Percentiles rank a stretch among this genome's conserved stretches.
These are phyloP conservation scores for Magnolia sinica DNA, from an alignment of 164 flowering plant genomes.

Conservation along the genomic window DNA sequence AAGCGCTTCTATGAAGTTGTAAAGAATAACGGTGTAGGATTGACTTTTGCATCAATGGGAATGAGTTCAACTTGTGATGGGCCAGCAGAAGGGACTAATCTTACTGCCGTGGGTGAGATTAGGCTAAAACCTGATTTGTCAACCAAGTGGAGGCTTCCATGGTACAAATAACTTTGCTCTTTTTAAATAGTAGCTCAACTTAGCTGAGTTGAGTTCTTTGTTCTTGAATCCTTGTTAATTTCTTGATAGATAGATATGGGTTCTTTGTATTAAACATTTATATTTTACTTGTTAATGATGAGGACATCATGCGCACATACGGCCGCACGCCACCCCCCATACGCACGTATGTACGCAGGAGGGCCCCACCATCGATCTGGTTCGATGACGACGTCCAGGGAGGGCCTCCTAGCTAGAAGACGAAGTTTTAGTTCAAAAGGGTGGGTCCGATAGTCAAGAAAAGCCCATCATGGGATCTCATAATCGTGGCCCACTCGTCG, in stretches of 20 bases:
- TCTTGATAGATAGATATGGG: not conserved
- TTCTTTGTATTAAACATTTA: not conserved
- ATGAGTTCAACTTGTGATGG: conserved; percentile 73
- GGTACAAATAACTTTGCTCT: conserved; percentile 41
- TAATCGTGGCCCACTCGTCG: too few species aligned
- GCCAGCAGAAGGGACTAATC: conserved; percentile 72
- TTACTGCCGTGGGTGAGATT: conserved; percentile 83
- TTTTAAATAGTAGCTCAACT: not conserved
- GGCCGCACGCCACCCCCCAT: too few species aligned
- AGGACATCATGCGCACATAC: too few species aligned
- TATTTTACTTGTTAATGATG: too few species aligned
- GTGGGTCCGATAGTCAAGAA: too few species aligned
- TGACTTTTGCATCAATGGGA: conserved; percentile 80
- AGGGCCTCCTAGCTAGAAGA: too few species aligned
- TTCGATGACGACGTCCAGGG: too few species aligned
- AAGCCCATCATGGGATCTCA: too few species aligned
- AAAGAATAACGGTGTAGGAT: conserved; percentile 70
- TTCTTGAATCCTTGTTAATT: not conserved
- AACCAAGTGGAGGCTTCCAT: conserved; percentile 70
- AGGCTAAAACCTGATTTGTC: conserved; percentile 85
- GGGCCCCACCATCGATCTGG: too few species aligned
- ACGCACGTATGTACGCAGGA: too few species aligned
- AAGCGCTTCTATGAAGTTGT: conserved; percentile 64
- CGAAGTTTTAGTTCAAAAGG: too few species aligned
- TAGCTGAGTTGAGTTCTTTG: not conserved